These are phyloP conservation scores for Phytophthora agathidicida DNA, from an alignment of 352 stramenopile genomes.

Conservation along the genomic window DNA sequence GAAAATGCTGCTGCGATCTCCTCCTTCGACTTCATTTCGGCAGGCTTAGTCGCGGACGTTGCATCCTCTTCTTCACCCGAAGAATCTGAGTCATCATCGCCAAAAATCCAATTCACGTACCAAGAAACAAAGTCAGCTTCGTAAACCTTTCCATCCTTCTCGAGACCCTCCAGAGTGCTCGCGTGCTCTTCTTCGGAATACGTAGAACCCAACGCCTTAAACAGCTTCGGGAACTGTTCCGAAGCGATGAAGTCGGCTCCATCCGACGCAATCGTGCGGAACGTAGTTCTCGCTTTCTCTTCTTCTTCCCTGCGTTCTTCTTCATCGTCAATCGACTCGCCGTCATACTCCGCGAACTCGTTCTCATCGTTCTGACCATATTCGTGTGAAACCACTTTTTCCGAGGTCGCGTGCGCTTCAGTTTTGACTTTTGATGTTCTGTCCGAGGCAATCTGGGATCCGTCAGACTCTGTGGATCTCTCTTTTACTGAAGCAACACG, in stretches of 20 bases:
- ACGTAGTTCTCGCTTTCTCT: slow-evolving; percentile 48
- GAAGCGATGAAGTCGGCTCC: slow-evolving; percentile 37
- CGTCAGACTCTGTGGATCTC: not conserved
- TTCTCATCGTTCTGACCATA: slow-evolving; percentile 78
- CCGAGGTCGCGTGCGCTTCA: not conserved
- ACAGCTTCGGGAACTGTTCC: slow-evolving; percentile 57
- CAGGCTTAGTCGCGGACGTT: slow-evolving; percentile 9
- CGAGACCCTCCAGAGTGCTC: slow-evolving; percentile 40
- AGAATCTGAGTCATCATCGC: slow-evolving; percentile 54
- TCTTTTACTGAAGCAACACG: slow-evolving; percentile 7
- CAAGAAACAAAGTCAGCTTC: slow-evolving; percentile 63
- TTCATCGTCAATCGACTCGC: slow-evolving; percentile 66
- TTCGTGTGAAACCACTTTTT: slow-evolving; percentile 18
- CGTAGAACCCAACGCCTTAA: slow-evolving; percentile 60
- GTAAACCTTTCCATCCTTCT: slow-evolving; percentile 55
- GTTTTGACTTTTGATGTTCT: not conserved
- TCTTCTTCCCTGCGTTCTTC: slow-evolving; percentile 72
- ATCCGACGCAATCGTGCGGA: slow-evolving; percentile 42
- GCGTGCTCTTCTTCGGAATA: slow-evolving; percentile 66
- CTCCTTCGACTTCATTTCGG: slow-evolving; percentile 56
- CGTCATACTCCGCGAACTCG: slow-evolving; percentile 53
- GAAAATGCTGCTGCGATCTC: slow-evolving; percentile 56
- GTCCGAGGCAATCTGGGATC: not conserved
- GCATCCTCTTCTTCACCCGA: slow-evolving; percentile 36
- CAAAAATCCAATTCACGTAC: slow-evolving; percentile 75